phyloP scores from a whole-genome alignment of 2,329 filamentous ascomycete species.

The Thelonectria blattea region DNA sequence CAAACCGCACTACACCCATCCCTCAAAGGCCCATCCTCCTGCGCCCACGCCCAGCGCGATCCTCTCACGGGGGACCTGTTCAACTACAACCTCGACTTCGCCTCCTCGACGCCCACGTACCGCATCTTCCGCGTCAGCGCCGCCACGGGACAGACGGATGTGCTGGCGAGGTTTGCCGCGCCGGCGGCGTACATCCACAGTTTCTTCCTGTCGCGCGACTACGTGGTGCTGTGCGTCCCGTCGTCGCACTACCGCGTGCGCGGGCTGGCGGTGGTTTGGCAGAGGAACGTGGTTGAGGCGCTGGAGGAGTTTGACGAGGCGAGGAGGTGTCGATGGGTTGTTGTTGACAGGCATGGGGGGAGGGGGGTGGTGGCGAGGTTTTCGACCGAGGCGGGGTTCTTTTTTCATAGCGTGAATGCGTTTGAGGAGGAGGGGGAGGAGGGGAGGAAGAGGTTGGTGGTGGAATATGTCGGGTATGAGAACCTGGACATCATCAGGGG shows the following conservation, averaged over 20 bases:
- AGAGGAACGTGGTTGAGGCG: slow-evolving; percentile 71
- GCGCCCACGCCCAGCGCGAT: slow-evolving; percentile 75
- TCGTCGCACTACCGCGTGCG: slow-evolving; percentile 63
- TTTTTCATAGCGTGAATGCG: slow-evolving; percentile 80
- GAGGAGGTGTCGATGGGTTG: slow-evolving; percentile 70
- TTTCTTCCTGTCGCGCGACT: slow-evolving; percentile 73
- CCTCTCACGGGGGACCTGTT: slow-evolving; percentile 73
- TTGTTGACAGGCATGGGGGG: slow-evolving; percentile 69
- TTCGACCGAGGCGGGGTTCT: slow-evolving; percentile 72
- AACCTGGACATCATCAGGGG: slow-evolving; percentile 68
- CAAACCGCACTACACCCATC: slow-evolving; percentile 70
- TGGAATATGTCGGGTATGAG: slow-evolving; percentile 70
- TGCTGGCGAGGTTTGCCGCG: slow-evolving; percentile 70
- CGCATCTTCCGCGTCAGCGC: slow-evolving; percentile 72
- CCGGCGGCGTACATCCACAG: slow-evolving; percentile 81
- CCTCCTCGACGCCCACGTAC: slow-evolving; percentile 61
- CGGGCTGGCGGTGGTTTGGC: slow-evolving; percentile 67
- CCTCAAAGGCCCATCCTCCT: slow-evolving; percentile 70
- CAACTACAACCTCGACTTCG: slow-evolving; percentile 81
- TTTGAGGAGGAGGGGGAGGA: slow-evolving; percentile 65
- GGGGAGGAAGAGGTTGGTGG: slow-evolving; percentile 57
- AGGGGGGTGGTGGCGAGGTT: slow-evolving; percentile 73
- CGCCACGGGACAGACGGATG: slow-evolving; percentile 67
- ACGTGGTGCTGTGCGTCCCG: slow-evolving; percentile 76
- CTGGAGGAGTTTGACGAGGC: slow-evolving; percentile 67